Percentiles rank a stretch among this genome's conserved stretches.
These are phyloP conservation scores for Auricularia heimuer DNA, from an alignment of 768 basidiomycete species.

Conservation along the genomic window DNA sequence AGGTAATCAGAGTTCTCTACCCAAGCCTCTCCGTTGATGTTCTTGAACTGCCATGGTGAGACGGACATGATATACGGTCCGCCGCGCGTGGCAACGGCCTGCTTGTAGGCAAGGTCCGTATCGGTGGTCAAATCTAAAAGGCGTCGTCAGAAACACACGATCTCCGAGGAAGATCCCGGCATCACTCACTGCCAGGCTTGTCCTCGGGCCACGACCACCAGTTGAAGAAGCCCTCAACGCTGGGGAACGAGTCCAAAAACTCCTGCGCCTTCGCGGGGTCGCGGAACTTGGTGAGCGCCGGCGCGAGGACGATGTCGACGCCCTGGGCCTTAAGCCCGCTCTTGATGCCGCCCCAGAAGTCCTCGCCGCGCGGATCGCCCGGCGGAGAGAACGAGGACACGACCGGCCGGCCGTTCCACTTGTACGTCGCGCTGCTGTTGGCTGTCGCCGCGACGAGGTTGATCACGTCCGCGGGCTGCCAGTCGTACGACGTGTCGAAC, in stretches of 20 bases:
- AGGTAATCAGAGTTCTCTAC: slow-evolving; percentile 6
- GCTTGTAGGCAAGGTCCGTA: slow-evolving; percentile 5
- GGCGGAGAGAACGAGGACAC: neutral
- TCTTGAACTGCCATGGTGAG: slow-evolving; percentile 10
- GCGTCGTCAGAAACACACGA: neutral
- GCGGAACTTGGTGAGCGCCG: slow-evolving; percentile 1
- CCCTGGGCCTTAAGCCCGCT: neutral
- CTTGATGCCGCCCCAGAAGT: neutral
- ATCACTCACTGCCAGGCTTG: neutral
- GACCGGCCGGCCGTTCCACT: neutral
- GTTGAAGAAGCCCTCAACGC: slow-evolving; percentile 7
- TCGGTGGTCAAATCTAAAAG: slow-evolving; percentile 3
- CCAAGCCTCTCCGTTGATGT: slow-evolving; percentile 4
- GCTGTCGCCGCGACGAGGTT: neutral
- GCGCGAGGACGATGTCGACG: neutral
- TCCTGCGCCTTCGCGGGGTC: neutral
- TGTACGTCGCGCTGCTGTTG: neutral
- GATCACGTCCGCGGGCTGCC: neutral
- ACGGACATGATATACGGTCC: slow-evolving; percentile 9
- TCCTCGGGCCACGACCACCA: neutral
- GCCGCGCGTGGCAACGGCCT: neutral
- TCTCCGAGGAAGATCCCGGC: neutral
- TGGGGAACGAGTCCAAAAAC: neutral
- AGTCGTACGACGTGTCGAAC: slow-evolving; percentile 1
- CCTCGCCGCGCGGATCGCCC: neutral